Evolutionary conservation across 176 grass and related monocot species (phyloP), one percentile per base, ranked within the genome.

Genomic region (Hsuehochloa calcarea): DNA sequence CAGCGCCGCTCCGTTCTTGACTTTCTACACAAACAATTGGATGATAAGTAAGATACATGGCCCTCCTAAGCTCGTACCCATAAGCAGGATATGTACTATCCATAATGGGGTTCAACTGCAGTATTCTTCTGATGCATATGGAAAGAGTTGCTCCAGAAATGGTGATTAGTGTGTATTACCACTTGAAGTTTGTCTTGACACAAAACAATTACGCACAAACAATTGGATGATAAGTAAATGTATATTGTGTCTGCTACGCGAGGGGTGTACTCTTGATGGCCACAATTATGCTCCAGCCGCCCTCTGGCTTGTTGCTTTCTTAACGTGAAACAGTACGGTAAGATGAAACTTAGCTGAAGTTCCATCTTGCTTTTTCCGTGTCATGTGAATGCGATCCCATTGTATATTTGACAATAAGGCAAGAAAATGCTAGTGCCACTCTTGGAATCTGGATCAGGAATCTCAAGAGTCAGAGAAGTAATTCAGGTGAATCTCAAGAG

Each of bases 1-100:
- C 90, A 96, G 96, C 87, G 93, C 11, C 14, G 34, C 1, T 94
- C 93, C 0, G 93, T 99, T 56, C 91, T 99, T 0, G 91, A 92
- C 13, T 97, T 97, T 85, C 51, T 97, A 29, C 90, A 85, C 38
- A 93, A 84, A 19, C 92, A 97, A 62, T 26, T 94, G 74, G 74
- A 82, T 19, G 81, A 88, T 72, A 93, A 94, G 41, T 86, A 85
- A 80, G 75, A 29, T 23, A 10, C 75, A 43, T 37, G 16, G 3
- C 54, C 5, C 54, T 64, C 45, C 31, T 5, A 49, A 72, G 56
- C 27, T 17, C 23, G 12, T 35, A 41, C 40, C 20, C 11, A 62
- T 1, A 61, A 20, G 52, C 15, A 27, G 4, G 46, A 35, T 35
- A 52, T 19, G 14, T 10, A 11, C 46, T 52, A 74, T 68, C 39